phyloP scores from a whole-genome alignment of 495 filamentous ascomycete genomes.

The Cudoniella acicularis region DNA sequence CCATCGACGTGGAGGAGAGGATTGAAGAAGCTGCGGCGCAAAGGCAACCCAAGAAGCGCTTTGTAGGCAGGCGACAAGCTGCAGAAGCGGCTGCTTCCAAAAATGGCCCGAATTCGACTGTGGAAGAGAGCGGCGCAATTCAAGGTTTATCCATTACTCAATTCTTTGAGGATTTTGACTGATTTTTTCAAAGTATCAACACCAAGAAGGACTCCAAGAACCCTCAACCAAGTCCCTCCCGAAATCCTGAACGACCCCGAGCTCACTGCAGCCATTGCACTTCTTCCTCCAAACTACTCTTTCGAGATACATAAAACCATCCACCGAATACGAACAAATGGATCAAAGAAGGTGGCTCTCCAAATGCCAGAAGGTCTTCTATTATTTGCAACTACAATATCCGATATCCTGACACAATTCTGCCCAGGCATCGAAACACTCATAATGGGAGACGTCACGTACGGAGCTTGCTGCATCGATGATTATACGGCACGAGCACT shows the following conservation, averaged over 20 bases:
- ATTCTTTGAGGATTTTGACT: slow-evolving; percentile 5
- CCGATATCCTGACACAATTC: slow-evolving; percentile 93
- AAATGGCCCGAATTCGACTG: slow-evolving; percentile 18
- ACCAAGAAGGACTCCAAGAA: slow-evolving; percentile 64
- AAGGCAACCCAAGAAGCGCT: slow-evolving; percentile 71
- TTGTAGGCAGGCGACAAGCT: slow-evolving; percentile 63
- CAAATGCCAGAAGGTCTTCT: slow-evolving; percentile 97
- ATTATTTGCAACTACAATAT: slow-evolving; percentile 95
- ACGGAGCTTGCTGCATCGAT: slow-evolving; percentile 98
- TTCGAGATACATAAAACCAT: slow-evolving; percentile 99
- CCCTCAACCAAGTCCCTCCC: slow-evolving; percentile 83
- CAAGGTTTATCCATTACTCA: slow-evolving; percentile 41
- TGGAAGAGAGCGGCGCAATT: slow-evolving; percentile 64
- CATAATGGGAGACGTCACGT: slow-evolving; percentile 99
- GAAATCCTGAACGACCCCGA: slow-evolving; percentile 83
- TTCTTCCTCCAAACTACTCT: slow-evolving; percentile 90
- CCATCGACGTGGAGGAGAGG: slow-evolving; percentile 49
- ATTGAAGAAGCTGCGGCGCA: slow-evolving; percentile 32
- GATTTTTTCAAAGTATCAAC: slow-evolving; percentile 41
- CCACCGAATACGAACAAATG: slow-evolving; percentile 78
- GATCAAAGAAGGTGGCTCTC: slow-evolving; percentile 75
- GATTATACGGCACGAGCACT: slow-evolving; percentile 95
- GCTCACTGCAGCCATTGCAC: slow-evolving; percentile 82
- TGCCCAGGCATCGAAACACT: slow-evolving; percentile 86
- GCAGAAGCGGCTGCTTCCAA: slow-evolving; percentile 39